Percentiles rank a stretch among this genome's conserved stretches.
These are phyloP conservation scores for Eucalyptus erythrocorys DNA, from an alignment of 345 rosid species.

Conservation along the genomic window DNA sequence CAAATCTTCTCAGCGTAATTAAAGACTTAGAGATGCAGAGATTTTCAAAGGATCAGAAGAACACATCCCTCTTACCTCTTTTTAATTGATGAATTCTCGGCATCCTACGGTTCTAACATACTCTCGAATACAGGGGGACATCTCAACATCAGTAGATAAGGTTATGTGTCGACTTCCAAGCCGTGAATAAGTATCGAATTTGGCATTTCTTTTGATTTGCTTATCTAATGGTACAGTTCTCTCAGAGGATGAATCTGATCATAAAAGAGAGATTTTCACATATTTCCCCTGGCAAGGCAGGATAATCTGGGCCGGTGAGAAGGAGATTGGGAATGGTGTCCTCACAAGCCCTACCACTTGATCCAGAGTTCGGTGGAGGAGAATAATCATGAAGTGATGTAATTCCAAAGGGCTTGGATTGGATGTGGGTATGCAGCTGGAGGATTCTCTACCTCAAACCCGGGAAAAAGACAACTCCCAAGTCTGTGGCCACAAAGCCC, in stretches of 20 bases:
- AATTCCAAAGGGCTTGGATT: neutral
- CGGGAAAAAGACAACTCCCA: neutral
- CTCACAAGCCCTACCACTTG: slow-evolving; percentile 1
- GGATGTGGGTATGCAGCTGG: neutral
- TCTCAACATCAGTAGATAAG: neutral
- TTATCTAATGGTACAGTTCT: neutral
- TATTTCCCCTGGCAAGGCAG: neutral
- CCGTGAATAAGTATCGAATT: neutral
- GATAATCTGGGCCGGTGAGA: neutral
- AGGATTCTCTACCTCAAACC: neutral
- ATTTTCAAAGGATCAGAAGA: neutral
- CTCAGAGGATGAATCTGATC: neutral
- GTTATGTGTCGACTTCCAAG: neutral
- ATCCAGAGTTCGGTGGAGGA: neutral
- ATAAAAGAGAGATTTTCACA: neutral
- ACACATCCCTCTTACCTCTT: neutral
- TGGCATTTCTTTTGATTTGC: neutral
- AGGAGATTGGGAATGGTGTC: neutral
- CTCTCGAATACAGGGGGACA: neutral
- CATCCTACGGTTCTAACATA: neutral
- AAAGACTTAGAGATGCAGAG: neutral
- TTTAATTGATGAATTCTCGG: neutral
- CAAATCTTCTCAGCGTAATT: neutral
- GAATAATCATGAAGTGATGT: neutral
- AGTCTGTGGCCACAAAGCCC: neutral